Evolutionary conservation across 1,284 basidiomycete genomes (phyloP).

Genomic region (Boletellus sp.): DNA sequence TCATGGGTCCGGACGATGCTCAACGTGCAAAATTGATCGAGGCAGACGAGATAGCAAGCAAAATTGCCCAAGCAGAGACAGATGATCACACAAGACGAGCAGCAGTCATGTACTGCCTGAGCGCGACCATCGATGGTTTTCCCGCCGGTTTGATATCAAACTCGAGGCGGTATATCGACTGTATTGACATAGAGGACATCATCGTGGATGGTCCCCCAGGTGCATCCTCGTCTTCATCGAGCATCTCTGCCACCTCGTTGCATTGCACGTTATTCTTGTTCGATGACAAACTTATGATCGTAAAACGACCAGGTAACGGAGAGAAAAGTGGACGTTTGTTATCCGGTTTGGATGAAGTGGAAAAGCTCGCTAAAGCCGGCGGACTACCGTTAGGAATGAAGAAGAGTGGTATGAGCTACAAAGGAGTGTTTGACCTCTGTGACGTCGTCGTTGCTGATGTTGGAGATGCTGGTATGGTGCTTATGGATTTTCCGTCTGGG

Average conservation of each 20-base stretch:
- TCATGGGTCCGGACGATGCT: conserved; percentile 73
- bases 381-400: conserved; percentile 58
- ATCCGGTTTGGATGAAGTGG: conserved; percentile 83
- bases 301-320: conserved; percentile 76
- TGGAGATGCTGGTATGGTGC: conserved; percentile 70
- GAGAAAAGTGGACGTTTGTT: conserved; percentile 72
- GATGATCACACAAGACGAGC: conserved; percentile 90
- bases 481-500: conserved; percentile 6
- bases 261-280: conserved; percentile 93
- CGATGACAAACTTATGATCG: conserved; percentile 90
- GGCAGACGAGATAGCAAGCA: conserved; percentile 83
- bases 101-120: conserved; percentile 85
- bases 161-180: conserved; percentile 86
- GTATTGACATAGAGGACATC: conserved; percentile 90
- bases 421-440: conserved; percentile 81
- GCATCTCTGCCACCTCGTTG: conserved; percentile 43
- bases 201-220: conserved; percentile 48
- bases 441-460: conserved; percentile 84
- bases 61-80: conserved; percentile 89
- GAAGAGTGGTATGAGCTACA: conserved; percentile 81
- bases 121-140: conserved; percentile 85
- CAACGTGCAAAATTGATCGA: conserved; percentile 83
- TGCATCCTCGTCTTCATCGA: conserved; percentile 42
- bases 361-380: conserved; percentile 68
- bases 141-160: conserved; percentile 85